Base-by-base conservation (phyloP, 495 filamentous ascomycete species). In the Amphirosellinia nigrospora region DNA sequence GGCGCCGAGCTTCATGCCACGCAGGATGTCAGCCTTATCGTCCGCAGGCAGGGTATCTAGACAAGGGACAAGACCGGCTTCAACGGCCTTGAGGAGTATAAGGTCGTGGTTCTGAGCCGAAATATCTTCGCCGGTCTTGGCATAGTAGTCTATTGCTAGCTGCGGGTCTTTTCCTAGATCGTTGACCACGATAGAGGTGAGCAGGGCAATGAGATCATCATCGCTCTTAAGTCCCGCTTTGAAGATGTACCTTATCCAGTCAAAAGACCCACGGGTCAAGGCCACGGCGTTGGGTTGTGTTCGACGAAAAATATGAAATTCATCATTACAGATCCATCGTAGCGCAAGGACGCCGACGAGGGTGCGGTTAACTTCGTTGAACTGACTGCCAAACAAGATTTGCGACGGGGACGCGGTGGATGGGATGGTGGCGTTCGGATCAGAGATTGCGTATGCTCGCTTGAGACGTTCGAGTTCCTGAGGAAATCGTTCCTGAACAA, bases 1-100 rank as follows among this genome's bases (percentile, higher is more conserved):
- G 0, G 83, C 83, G 36, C 84, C 85, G 9, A 86, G 75, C 65
- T 80, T 73, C 48, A 82, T 78, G 45, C 79, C 78, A n/a, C 73
- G 77, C 16, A 86, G 72, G 41, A 86, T 30, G 55, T 79, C 73
- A 28, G 70, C 69, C 45, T 45, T 76, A 36, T 81, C 53, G 19
- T 73, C 48, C 28, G 15, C 8, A 21, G 77, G 23, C 0, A 82
- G 74, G 7, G 50, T 64, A 16, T 74, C 69, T 6, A 83, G 39
- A 34, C 74, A 79, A 2, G 30, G 19, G 1, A 83, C 52, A 9
- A 81, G 56, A 11, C 75, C 78, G 32, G 62, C 66, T 21, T 73
- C 70, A 5, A 72, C 79, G 7, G 81, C 79, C 43, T 76, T 78
- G 26, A 79, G 70, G 26, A 83, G 71, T 30, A 83, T 75, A 19